Base-by-base conservation (phyloP, 768 basidiomycete genomes). In the Termitomyces sp. region DNA sequence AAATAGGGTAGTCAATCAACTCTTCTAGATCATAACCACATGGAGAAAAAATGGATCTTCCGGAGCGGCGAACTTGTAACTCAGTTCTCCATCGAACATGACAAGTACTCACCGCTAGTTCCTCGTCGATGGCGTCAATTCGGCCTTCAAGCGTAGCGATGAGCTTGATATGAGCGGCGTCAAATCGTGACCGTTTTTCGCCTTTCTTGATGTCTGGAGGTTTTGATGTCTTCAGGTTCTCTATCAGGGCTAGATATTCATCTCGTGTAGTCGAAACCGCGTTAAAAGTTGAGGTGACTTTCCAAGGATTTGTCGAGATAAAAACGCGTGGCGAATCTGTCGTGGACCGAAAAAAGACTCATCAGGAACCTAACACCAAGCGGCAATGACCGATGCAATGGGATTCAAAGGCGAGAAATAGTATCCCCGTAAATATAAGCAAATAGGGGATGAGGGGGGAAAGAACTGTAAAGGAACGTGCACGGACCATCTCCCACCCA, bases 401-500 rank as follows among this genome's bases (percentile, higher is more conserved):
- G 72, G 77, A 71, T 75, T 72, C 73, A 76, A 77, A 74, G 76
- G 79, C 77, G 75, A 73, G 66, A 71, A 73, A 68, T 72, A 71
- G 71, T 72, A 74, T 75, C 74, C 74, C 75, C 74, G 77, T 81
- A 91, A 91, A 89, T 85, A 89, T 76, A 81, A 77, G 75, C 85
- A 91, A 91, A 89, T 85, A 89, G 73, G 72, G 66, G 65, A 69
- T 63, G 64, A 66, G 54, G 40, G 59, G 61, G 65, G 67, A 70
- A 72, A 72, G 55, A 56, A 29, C 40, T 42, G 43, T 25, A 47
- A 61, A 62, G 64, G 73, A 74, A 77, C 71, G 74, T 73, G 79
- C 80, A 92, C 92, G 82, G 80, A 95, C 92, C 90, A 85, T 94
- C 93, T 71, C 83, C 83, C 66, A 89, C 75, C 93, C 93, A 95